phyloP scores from a whole-genome alignment of 768 basidiomycete species.

The Bullera alba region DNA sequence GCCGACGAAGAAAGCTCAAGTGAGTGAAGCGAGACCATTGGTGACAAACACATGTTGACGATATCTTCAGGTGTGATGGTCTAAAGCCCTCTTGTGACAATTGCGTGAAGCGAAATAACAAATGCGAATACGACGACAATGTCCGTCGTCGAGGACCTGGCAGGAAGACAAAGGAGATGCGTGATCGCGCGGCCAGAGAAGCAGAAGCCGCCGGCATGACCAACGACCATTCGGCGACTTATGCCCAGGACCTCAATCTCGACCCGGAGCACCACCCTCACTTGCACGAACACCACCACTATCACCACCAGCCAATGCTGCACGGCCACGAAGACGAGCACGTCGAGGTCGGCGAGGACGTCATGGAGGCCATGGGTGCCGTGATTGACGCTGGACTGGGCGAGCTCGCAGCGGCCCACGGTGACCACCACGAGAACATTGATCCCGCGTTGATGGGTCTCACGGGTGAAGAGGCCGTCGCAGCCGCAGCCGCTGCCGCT shows the following conservation, averaged over 20 bases:
- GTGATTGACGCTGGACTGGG: neutral
- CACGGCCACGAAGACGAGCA: neutral
- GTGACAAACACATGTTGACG: neutral
- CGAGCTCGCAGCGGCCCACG: too few relatives aligned
- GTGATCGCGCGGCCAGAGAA: slow-evolving; percentile 28
- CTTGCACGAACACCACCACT: neutral
- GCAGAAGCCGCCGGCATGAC: slow-evolving; percentile 20
- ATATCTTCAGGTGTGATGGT: slow-evolving; percentile 42
- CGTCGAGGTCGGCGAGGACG: neutral
- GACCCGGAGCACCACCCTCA: neutral
- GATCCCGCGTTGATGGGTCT: too few relatives aligned
- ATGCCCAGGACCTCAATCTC: neutral
- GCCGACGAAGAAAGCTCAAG: slow-evolving; percentile 46
- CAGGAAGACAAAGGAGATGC: slow-evolving; percentile 42
- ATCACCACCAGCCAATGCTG: neutral
- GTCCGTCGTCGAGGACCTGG: slow-evolving; percentile 47
- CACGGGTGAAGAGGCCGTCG: too few relatives aligned
- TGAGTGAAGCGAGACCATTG: slow-evolving; percentile 17
- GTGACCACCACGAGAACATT: neutral
- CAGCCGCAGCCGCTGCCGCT: too few relatives aligned
- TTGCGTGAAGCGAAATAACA: slow-evolving; percentile 37
- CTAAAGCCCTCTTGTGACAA: slow-evolving; percentile 41
- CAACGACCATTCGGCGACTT: neutral
- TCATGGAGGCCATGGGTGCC: slow-evolving; percentile 1
- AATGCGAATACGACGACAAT: slow-evolving; percentile 42